Base-by-base conservation (phyloP, 306 rosid genomes). In the Prunus campanulata region DNA sequence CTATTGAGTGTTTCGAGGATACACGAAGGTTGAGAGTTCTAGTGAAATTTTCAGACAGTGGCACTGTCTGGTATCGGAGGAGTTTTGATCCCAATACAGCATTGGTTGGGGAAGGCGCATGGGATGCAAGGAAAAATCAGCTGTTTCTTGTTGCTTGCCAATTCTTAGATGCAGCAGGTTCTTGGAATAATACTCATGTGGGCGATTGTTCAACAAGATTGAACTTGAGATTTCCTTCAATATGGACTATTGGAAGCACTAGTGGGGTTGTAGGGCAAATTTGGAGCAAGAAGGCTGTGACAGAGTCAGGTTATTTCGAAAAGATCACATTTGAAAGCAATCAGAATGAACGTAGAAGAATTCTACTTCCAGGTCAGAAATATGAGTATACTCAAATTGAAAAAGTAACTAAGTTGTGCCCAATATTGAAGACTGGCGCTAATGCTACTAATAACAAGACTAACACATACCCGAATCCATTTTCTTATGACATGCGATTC, bases 121-220 rank as follows among this genome's bases (percentile, higher is more conserved):
- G 66, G 90, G 76, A 91, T 76, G 84, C 75, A 39, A 85, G 75
- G 69, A 78, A 72, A 30, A 77, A 85, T 70, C 75, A 59, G 42
- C 55, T 88, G 5, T 20, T 46, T 61, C 27, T 85, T 35, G 84
- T 82, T 46, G 91, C 85, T 65, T 90, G 93, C 20, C 81, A 35
- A 48, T 32, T 88, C 78, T 42, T 76, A 1, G 74, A 74, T 20
- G 7, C 61, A 0, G 27, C 19, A 29, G 52, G 72, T 49, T 91
- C 92, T 18, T 79, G 77, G 56, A 66, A 52, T 70, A 44, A 52
- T 56, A 69, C 85, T 74, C 82, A 7, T 20, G 86, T 90, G 68
- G 86, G 83, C 18, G 85, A 90, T 75, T 91, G 97, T 65, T 90
- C 90, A 22, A 72, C 71, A 30, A 82, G 85, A 63, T 56, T 91